Base-by-base conservation (phyloP, 1,139 yeast genomes). In the Pichia sp. region DNA sequence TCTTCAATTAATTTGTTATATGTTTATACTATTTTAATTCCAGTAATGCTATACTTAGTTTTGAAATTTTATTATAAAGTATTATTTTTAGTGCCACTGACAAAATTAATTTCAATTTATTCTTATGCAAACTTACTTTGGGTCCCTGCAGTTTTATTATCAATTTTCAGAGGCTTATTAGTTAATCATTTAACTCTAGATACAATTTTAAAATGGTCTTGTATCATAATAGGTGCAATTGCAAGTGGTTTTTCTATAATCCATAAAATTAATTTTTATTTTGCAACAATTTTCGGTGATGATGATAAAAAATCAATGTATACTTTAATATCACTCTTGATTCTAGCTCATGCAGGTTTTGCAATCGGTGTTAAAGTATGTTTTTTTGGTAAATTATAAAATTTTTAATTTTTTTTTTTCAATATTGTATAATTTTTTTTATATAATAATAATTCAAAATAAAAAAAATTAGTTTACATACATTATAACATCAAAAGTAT, bases 121-220 rank as follows among this genome's bases (percentile, higher is more conserved):
- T 94, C 95, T 4, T 87, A 87, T 62, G 75, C 95, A 31, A 83
- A 83, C 57, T 68, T 82, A 8, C 73, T 82, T 46, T 87, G 95
- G 95, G 68, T 82, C 26, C 94, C 94, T 2, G 82, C 85, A 30
- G 82, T 92, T 1, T 59, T 82, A 5, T 62, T 82, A 33, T 78
- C 75, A 49, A 61, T 76, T 20, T 58, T 76, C 33, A 67, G 76
- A 45, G 80, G 73, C 4, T 57, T 75, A 4, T 59, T 76, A 29
- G 63, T 73, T 23, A 69, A 67, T 50, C 70, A 66, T 49, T 43
- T 34, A 9, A 37, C 45, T 2, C 35, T 58, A 30, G 60, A 57
- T 23, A 31, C 39, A 2, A 41, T 70, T 4, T 59, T 74, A 44
- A 73, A 74, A 57, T 76, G 81, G 81, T 47, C 60, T 2, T 65